Percentiles rank a stretch among this genome's conserved stretches.
These are phyloP conservation scores for Eucalyptus polybractea DNA, from an alignment of 345 rosid species.

Conservation along the genomic window DNA sequence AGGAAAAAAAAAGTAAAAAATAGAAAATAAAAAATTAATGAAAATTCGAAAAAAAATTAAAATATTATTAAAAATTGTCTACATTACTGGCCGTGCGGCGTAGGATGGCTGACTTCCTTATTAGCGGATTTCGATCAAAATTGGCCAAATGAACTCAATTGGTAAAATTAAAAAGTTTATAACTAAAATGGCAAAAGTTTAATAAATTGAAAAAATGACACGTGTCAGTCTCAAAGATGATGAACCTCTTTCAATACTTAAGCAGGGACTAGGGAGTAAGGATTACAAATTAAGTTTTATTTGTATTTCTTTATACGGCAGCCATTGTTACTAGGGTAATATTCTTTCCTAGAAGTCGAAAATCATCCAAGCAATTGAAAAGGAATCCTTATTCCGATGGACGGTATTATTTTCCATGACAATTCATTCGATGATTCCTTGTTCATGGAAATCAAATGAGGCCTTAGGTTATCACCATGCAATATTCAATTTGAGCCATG, in stretches of 20 bases:
- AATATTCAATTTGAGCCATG: neutral
- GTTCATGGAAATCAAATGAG: neutral
- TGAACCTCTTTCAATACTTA: neutral
- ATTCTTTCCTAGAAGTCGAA: neutral
- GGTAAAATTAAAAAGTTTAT: too few relatives aligned
- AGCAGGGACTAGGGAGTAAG: neutral
- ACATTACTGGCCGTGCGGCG: accelerated
- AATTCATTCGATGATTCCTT: neutral
- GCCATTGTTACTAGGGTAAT: too few relatives aligned
- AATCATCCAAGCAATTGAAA: neutral
- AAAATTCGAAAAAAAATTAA: neutral
- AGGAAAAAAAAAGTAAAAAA: too few relatives aligned
- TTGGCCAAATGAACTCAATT: too few relatives aligned
- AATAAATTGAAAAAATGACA: neutral
- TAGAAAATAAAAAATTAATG: too few relatives aligned
- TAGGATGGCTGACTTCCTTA: accelerated
- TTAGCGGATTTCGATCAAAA: accelerated
- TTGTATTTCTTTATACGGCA: too few relatives aligned
- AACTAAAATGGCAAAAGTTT: accelerated
- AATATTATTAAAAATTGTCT: too few relatives aligned
- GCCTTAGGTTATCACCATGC: neutral
- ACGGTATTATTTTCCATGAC: accelerated
- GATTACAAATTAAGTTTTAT: neutral
- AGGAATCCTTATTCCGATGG: neutral
- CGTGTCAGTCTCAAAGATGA: neutral